These are phyloP conservation scores for Solidago caesia DNA, from an alignment of 129 eudicot species.

Conservation along the genomic window DNA sequence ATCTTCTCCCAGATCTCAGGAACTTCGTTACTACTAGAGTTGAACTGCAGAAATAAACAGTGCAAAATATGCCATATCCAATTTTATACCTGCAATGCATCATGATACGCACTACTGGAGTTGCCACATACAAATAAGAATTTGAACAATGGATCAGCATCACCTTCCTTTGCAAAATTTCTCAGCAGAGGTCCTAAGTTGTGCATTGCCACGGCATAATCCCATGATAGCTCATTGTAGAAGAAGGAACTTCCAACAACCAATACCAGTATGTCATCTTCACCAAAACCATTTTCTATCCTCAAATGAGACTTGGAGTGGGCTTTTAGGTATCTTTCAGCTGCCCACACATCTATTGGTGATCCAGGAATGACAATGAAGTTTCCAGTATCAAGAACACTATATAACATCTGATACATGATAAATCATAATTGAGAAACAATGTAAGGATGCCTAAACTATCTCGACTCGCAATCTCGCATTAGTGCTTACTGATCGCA, in stretches of 20 bases:
- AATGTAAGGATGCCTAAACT: slow-evolving; percentile 26
- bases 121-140: slow-evolving; percentile 81
- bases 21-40: slow-evolving; percentile 2
- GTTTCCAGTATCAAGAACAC: slow-evolving; percentile 96
- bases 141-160: slow-evolving; percentile 45
- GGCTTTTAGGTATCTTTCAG: slow-evolving; percentile 66
- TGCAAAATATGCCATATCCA: not conserved
- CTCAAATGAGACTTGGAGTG: slow-evolving; percentile 65
- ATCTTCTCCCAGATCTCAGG: slow-evolving; percentile 14
- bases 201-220: slow-evolving; percentile 87
- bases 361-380: slow-evolving; percentile 99
- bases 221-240: slow-evolving; percentile 83
- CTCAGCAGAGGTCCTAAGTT: slow-evolving; percentile 73
- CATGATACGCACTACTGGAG: slow-evolving; percentile 67
- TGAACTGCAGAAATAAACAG: slow-evolving; percentile 2
- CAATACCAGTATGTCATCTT: slow-evolving; percentile 77
- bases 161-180: slow-evolving; percentile 61
- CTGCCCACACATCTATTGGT: slow-evolving; percentile 93
- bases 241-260: slow-evolving; percentile 89
- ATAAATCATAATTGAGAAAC: slow-evolving; percentile 42
- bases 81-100: slow-evolving; percentile 74
- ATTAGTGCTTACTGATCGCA: not conserved
- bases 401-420: slow-evolving; percentile 88
- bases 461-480: slow-evolving; percentile 5
- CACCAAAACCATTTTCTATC: slow-evolving; percentile 43